Percentiles rank a stretch among this genome's conserved stretches.
Conservation (phyloP, 2,329 filamentous ascomycete species). For the Trichoderma guizhouense region DNA sequence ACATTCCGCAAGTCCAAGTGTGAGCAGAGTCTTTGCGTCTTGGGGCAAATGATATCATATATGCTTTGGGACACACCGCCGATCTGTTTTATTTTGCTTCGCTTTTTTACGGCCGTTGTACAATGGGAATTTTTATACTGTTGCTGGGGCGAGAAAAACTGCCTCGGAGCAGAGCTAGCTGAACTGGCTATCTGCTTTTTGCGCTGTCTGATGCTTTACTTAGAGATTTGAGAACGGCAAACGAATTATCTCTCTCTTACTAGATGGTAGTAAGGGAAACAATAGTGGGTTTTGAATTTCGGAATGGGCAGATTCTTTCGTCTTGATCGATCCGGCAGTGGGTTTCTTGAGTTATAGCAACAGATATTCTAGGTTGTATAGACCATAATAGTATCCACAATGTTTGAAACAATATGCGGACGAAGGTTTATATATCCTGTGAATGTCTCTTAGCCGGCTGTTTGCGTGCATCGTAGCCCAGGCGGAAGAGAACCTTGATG, state of each 20-base stretch:
- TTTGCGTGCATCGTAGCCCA: not conserved
- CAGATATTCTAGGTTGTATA: constrained; percentile 2
- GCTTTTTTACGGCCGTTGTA: not conserved
- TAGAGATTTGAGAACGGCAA: not conserved
- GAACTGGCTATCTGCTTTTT: not conserved
- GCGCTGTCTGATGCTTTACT: not conserved
- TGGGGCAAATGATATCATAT: not conserved
- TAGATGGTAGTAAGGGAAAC: not conserved
- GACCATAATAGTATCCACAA: not conserved
- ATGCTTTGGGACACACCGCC: not conserved
- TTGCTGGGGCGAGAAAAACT: not conserved
- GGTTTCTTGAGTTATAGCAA: not conserved
- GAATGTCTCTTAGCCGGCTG: not conserved
- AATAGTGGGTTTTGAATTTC: not conserved
- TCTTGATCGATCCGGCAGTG: not conserved
- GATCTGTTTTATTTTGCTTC: not conserved
- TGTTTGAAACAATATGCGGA: not conserved
- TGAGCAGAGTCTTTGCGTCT: constrained; percentile 21
- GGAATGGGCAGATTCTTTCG: not conserved
- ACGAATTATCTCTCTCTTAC: not conserved
- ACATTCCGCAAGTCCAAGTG: constrained; percentile 55
- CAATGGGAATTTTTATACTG: not conserved
- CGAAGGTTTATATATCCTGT: not conserved
- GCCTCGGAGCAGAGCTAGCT: not conserved
- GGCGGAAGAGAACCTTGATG: not conserved